phyloP scores from a whole-genome alignment of 768 basidiomycete species.

The Aureoboletus auriporus region DNA sequence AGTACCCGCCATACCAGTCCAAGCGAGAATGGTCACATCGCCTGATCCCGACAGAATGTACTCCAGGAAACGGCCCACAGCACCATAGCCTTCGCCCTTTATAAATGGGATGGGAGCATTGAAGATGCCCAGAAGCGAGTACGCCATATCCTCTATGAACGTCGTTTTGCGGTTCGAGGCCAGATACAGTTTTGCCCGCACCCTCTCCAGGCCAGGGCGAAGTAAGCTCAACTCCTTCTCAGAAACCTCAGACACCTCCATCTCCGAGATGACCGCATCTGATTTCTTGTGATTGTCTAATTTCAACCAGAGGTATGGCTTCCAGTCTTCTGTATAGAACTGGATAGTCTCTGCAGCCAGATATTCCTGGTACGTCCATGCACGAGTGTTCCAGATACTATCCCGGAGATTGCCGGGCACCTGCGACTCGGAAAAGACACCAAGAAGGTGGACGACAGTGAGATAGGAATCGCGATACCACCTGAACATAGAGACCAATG shows the following conservation, averaged over 20 bases:
- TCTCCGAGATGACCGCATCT: background rate
- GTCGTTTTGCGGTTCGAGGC: constrained; percentile 12
- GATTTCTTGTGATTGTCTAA: background rate
- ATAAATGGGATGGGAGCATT: constrained; percentile 5
- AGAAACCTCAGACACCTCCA: background rate
- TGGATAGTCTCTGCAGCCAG: constrained; percentile 4
- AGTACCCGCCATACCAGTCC: constrained; percentile 8
- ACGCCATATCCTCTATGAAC: constrained; percentile 7
- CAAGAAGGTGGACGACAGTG: constrained; percentile 12
- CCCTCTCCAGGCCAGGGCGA: constrained; percentile 6
- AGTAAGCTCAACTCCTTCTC: background rate
- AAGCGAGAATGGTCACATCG: constrained; percentile 11
- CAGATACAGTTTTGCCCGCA: constrained; percentile 16
- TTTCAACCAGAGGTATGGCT: constrained; percentile 4
- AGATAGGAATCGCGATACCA: constrained; percentile 7
- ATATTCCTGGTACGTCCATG: constrained; percentile 3
- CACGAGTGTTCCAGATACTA: constrained; percentile 10
- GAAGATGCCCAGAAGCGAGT: constrained; percentile 15
- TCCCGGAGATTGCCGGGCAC: background rate
- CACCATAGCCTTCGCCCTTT: constrained; percentile 11
- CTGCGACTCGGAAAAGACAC: background rate
- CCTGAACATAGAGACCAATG: constrained; percentile 12
- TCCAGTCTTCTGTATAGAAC: constrained; percentile 13
- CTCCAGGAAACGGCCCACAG: constrained; percentile 12
- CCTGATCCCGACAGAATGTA: constrained; percentile 10